Evolutionary conservation across 345 rosid species (phyloP).

Genomic region (Salix viminalis): DNA sequence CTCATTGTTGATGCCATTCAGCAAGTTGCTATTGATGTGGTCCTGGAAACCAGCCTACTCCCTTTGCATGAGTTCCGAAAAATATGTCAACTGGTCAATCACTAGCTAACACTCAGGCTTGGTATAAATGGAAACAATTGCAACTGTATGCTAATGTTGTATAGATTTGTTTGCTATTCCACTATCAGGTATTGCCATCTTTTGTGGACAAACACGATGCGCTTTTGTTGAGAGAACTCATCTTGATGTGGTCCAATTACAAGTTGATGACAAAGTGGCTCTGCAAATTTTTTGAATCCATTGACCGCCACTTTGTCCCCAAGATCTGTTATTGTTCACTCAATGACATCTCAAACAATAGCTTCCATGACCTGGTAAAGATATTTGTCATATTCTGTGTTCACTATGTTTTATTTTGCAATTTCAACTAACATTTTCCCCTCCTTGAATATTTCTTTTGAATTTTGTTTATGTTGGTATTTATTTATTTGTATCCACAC

Average conservation of each 20-base stretch:
- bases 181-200: slow-evolving; percentile 18
- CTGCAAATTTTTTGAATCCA: slow-evolving; percentile 26
- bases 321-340: slow-evolving; percentile 5
- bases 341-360: slow-evolving; percentile 2
- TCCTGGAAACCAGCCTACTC: no score
- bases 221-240: slow-evolving; percentile 21
- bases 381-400: not conserved
- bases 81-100: not conserved
- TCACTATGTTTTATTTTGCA: not conserved
- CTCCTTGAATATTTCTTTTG: not conserved
- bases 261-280: slow-evolving; percentile 33
- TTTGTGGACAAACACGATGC: slow-evolving; percentile 15
- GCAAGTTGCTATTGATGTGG: no score
- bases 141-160: not conserved
- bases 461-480: not conserved
- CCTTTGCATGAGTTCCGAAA: no score
- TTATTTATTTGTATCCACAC: not conserved
- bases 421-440: not conserved
- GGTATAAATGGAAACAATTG: not conserved
- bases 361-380: slow-evolving; percentile 24
- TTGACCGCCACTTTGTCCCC: slow-evolving; percentile 24
- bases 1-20: no score
- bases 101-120: not conserved
- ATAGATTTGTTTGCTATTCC: not conserved
- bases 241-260: slow-evolving; percentile 29